Conservation (phyloP, 2,329 filamentous ascomycete genomes). For the Trichoderma koningiopsis region DNA sequence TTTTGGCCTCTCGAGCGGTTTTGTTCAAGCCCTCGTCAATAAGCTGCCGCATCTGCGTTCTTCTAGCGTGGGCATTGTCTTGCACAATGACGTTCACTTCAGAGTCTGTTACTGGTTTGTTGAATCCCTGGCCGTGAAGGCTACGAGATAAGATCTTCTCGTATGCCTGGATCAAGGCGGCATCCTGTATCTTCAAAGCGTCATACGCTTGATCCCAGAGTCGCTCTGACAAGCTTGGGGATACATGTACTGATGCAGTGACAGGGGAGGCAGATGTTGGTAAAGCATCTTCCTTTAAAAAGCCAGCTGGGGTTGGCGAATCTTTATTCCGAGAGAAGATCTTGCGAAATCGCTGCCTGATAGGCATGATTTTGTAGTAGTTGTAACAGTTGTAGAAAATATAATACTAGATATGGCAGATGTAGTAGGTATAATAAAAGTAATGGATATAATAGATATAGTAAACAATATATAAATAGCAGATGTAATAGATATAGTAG, state of each 20-base stretch:
- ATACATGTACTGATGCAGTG: neutral
- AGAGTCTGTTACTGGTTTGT: neutral
- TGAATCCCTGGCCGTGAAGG: slow-evolving; percentile 20
- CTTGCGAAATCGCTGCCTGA: neutral
- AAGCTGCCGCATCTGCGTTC: slow-evolving; percentile 37
- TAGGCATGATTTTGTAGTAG: neutral
- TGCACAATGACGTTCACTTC: slow-evolving; percentile 17
- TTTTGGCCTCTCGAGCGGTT: slow-evolving; percentile 32
- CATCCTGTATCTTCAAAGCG: slow-evolving; percentile 27
- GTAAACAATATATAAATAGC: too few species aligned
- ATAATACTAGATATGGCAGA: too few species aligned
- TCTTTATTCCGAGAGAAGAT: neutral
- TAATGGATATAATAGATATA: too few species aligned
- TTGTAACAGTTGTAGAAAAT: too few species aligned
- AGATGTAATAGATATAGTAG: too few species aligned
- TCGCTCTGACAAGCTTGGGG: neutral
- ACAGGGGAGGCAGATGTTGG: too few species aligned
- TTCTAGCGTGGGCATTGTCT: slow-evolving; percentile 7
- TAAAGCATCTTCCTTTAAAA: neutral
- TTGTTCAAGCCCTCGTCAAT: slow-evolving; percentile 36
- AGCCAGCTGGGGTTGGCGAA: neutral
- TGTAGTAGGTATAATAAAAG: too few species aligned
- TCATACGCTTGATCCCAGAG: slow-evolving; percentile 33
- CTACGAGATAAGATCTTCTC: slow-evolving; percentile 29
- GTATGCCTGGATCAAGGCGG: slow-evolving; percentile 29